Evolutionary conservation across 2,329 filamentous ascomycete species (phyloP), one percentile per base, ranked within the genome.

Genomic region (Chaetomium olivaceum): DNA sequence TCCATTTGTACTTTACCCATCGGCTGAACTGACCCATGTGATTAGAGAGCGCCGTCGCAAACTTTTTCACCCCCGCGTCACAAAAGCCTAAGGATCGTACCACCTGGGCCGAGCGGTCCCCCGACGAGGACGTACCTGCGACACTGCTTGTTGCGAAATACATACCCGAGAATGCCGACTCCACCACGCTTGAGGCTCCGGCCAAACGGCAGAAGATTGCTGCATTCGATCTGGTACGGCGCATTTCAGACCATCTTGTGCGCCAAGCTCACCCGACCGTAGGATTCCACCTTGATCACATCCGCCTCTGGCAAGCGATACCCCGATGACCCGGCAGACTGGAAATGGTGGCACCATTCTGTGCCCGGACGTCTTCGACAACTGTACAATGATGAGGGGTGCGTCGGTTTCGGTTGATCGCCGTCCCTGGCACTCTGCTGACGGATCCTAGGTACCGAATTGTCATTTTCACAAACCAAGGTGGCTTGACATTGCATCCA

Each of bases 391-490:
- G 80, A 86, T 12, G 85, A 95, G 70, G 92, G 88, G 85, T 91
- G 78, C 55, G 78, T 27, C 9, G 33, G 33, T 2, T 46, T 16
- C 23, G 12, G 9, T 4, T 21, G 1, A 25, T 68, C 43, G 16
- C 23, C 62, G 14, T 36, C n/a, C 21, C 29, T 14, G 16, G 2
- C 16, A 14, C 27, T 3, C 48, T 60, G 19, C 58, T 65, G 29
- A 61, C 9, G 19, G 9, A 14, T 1, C 11, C 27, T 72, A 91
- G 90, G 33, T 96, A 91, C 77, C 85, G 85, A 55, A 78, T 98
- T 14, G 85, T 92, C 21, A 86, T 98, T 57, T 79, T 99, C 58
- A 96, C 91, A 68, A 99, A 99, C 76, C 95, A 99, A 77, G 93
- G 84, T 58, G 92, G 91, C 16, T 82, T 99, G 54, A 90, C 85